Base-by-base conservation (phyloP, 129 eudicot genomes). In the Saussurea involucrata region DNA sequence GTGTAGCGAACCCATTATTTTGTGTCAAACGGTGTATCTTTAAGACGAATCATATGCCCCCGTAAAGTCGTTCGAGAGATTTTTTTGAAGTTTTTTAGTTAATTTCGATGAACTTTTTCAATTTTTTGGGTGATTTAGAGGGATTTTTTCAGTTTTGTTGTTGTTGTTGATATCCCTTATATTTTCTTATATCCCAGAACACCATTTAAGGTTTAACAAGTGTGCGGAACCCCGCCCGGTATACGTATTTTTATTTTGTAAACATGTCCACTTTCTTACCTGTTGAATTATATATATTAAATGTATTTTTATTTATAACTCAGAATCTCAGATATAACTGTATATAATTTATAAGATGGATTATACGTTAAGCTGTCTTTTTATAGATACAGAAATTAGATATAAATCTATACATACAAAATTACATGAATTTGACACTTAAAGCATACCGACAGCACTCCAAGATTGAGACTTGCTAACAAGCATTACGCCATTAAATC, bases 391-490 rank as follows among this genome's bases (percentile, higher is more conserved):
- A 53, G 0, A 53, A 53, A 53, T 53, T 53, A 53, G 61, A 53
- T 53, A 53, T 6, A 53, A n/a, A n/a, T 17, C 61, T 53, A 53
- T 53, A 18, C 61, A 24, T 60, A 20, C 55, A 46, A 24, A 65
- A 25, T 13, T 28, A 65, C 69, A 65, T 65, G 27, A 24, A 65
- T 65, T 65, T 65, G 40, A 49, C 57, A 15, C 49, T n/a, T 53
- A 29, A 58, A 5, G 78, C 9, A 2, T 20, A 60, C 24, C 29
- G 69, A 65, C 78, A 60, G 6, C 69, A 12, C 69, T 74, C 20
- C 34, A 74, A 74, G 78, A 74, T 74, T 67, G 58, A 74, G 78
- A 74, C 78, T 21, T 74, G 69, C 58, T 74, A 74, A 74, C 78
- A 33, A 74, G 17, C 69, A 60, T 74, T 74, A 60, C 34, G 34